A percentile compares a stretch with the other conserved stretches of the same genome.
Conservation (phyloP, 805 yeast genomes). For the Candida quercuum region DNA sequence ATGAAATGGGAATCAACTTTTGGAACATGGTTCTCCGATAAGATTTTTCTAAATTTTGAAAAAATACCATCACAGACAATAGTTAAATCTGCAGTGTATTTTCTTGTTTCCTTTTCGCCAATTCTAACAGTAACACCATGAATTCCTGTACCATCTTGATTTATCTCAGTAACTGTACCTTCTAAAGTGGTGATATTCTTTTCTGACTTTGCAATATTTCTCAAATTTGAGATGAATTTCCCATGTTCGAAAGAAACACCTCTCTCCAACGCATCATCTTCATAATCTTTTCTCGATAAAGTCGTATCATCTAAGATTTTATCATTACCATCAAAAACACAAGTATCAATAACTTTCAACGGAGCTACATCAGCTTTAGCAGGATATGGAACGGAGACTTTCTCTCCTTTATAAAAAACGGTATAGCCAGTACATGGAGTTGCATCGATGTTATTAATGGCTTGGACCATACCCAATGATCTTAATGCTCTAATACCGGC, state of each 20-base stretch:
- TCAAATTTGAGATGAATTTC: constrained; percentile 69
- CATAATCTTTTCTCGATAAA: constrained; percentile 47
- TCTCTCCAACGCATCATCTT: constrained; percentile 44
- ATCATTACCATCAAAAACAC: constrained; percentile 56
- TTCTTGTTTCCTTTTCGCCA: constrained; percentile 34
- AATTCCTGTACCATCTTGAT: constrained; percentile 55
- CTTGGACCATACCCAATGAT: constrained; percentile 77
- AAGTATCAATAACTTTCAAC: constrained; percentile 45
- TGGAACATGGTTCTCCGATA: constrained; percentile 58
- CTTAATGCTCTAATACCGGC: constrained; percentile 85
- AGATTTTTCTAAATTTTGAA: constrained; percentile 81
- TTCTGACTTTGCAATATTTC: constrained; percentile 63
- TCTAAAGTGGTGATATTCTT: constrained; percentile 73
- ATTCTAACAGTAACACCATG: constrained; percentile 67
- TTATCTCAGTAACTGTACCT: constrained; percentile 72
- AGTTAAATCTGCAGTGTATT: constrained; percentile 57
- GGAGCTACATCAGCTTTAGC: constrained; percentile 45
- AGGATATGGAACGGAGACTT: constrained; percentile 67
- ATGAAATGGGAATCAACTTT: constrained; percentile 77
- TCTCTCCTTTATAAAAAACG: constrained; percentile 57
- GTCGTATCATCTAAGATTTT: constrained; percentile 47
- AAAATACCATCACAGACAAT: constrained; percentile 91
- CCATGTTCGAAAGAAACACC: constrained; percentile 97
- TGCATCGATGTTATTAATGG: constrained; percentile 74
- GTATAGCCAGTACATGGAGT: constrained; percentile 75